These are phyloP conservation scores for Peniophora sp. DNA, from an alignment of 1,284 basidiomycete species.

Conservation along the genomic window DNA sequence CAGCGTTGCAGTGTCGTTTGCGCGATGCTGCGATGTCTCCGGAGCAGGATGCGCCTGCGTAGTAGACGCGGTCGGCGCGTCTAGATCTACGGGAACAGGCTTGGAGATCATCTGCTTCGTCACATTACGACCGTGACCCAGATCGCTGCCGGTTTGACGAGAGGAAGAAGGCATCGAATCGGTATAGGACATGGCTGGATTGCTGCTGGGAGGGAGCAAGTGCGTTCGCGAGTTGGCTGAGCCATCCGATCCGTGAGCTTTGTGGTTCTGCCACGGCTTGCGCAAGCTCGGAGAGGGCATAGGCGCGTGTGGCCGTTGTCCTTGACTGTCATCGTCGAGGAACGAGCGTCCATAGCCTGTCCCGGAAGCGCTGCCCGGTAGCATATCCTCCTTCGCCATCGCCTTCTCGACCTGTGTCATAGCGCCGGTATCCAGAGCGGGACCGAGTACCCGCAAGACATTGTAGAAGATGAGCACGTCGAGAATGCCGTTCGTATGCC, in stretches of 20 bases:
- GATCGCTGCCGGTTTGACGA: background rate
- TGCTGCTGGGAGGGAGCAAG: no score
- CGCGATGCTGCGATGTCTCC: no score
- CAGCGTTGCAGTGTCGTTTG: no score
- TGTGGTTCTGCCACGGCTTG: background rate
- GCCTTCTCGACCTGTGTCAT: conserved; percentile 21
- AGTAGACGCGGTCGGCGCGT: background rate
- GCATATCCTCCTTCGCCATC: conserved; percentile 13
- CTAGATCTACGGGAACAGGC: background rate
- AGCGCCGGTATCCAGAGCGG: conserved; percentile 27
- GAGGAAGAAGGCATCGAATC: no score
- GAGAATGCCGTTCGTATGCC: conserved; percentile 46
- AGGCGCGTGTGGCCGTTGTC: background rate
- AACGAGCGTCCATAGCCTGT: background rate
- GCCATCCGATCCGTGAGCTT: background rate
- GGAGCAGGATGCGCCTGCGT: no score
- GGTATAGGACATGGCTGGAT: no score
- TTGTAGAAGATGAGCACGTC: conserved; percentile 61
- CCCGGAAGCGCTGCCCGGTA: background rate
- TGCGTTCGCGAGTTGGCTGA: background rate
- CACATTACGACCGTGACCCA: background rate
- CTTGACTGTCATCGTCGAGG: background rate
- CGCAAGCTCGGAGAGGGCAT: background rate
- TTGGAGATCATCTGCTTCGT: conserved; percentile 1
- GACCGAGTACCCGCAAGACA: conserved; percentile 56